Conservation (phyloP, 139 green algal genomes). For the Chlamydomonas incerta region DNA sequence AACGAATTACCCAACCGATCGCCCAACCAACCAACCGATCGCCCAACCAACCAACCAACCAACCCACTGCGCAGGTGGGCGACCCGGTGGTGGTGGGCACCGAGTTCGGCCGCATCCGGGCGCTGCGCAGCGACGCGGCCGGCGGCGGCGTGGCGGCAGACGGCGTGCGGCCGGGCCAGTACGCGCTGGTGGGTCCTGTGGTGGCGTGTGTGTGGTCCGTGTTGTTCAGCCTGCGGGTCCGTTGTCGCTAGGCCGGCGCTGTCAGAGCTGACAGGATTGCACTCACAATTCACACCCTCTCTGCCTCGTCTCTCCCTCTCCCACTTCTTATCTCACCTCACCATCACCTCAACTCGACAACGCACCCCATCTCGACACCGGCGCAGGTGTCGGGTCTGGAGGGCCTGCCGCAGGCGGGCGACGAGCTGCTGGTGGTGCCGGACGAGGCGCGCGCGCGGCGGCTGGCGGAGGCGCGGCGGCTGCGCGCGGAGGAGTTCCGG, state of each 20-base stretch:
- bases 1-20: no score
- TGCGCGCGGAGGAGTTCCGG: conserved; percentile 53
- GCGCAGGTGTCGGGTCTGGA: conserved; percentile 47
- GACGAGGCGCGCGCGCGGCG: conserved; percentile 14
- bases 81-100: conserved; percentile 86
- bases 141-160: background rate
- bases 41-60: no score
- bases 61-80: conserved; percentile 66
- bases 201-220: no score
- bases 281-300: no score
- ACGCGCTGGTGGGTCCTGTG: conserved; percentile 70
- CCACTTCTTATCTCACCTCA: no score
- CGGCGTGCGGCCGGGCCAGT: conserved; percentile 71
- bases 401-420: conserved; percentile 85
- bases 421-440: conserved; percentile 73
- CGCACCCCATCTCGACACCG: no score
- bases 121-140: conserved; percentile 54
- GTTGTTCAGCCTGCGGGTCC: no score
- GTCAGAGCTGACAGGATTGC: no score
- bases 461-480: conserved; percentile 15
- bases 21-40: no score
- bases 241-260: no score
- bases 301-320: no score
- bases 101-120: conserved; percentile 78
- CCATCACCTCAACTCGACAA: background rate